These are phyloP conservation scores for Ceratobasidium sp. DNA, from an alignment of 1,284 basidiomycete species.

Conservation along the genomic window DNA sequence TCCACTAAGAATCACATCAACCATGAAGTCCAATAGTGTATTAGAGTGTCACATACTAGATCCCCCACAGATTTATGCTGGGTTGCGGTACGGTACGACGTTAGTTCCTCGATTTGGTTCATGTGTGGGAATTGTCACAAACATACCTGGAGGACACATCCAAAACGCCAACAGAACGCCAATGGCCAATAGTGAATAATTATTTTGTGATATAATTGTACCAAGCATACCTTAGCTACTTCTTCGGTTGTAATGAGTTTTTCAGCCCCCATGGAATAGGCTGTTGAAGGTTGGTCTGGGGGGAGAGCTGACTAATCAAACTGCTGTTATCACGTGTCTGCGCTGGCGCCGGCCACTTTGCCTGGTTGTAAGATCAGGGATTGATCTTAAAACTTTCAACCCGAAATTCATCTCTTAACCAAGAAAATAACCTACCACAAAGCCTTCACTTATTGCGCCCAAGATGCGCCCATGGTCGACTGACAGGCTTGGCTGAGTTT, in stretches of 20 bases:
- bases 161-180: neutral
- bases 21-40: neutral
- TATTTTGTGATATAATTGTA: neutral
- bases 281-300: no score
- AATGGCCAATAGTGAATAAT: neutral
- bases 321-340: neutral
- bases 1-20: conserved; percentile 60
- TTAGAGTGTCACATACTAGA: neutral
- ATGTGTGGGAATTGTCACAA: conserved; percentile 13
- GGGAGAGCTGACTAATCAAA: no score
- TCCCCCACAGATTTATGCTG: conserved; percentile 33
- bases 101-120: neutral
- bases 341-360: neutral
- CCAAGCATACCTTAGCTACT: conserved; percentile 26
- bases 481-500: neutral
- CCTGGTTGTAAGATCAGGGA: neutral
- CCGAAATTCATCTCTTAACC: no score
- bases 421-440: no score
- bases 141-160: neutral
- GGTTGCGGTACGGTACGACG: neutral
- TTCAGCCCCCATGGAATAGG: neutral
- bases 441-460: neutral
- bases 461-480: neutral
- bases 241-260: conserved; percentile 26
- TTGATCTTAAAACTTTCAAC: no score